phyloP scores from a whole-genome alignment of 306 rosid genomes.

The Castanopsis chinensis region DNA sequence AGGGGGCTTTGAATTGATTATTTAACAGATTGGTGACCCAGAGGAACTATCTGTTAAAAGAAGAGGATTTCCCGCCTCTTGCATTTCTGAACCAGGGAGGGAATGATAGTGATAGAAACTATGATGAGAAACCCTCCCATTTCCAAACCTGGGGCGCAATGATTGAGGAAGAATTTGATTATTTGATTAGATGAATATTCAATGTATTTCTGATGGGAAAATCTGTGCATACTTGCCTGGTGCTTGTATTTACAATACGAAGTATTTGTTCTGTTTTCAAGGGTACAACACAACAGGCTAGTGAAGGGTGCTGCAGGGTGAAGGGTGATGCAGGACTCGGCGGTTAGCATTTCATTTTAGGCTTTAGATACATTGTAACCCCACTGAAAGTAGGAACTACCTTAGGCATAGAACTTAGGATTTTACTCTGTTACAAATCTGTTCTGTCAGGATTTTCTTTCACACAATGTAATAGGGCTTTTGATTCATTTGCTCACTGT shows the following conservation, averaged over 20 bases:
- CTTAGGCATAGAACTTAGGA: slow-evolving; percentile 20
- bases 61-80: slow-evolving; percentile 35
- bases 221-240: slow-evolving; percentile 9
- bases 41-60: slow-evolving; percentile 37
- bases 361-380: slow-evolving; percentile 31
- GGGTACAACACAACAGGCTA: slow-evolving; percentile 5
- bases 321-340: slow-evolving; percentile 25
- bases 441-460: background rate
- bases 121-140: slow-evolving; percentile 3
- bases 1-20: slow-evolving; percentile 44
- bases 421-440: background rate
- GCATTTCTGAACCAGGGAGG: slow-evolving; percentile 25
- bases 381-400: slow-evolving; percentile 20
- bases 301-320: slow-evolving; percentile 18
- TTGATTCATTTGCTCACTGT: background rate
- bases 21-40: slow-evolving; percentile 37
- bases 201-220: slow-evolving; percentile 12
- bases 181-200: background rate
- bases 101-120: slow-evolving; percentile 32
- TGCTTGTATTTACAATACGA: slow-evolving; percentile 34
- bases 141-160: slow-evolving; percentile 6
- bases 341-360: slow-evolving; percentile 1
- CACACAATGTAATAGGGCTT: slow-evolving; percentile 14
- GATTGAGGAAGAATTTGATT: slow-evolving; percentile 9
- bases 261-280: slow-evolving; percentile 14